Evolutionary conservation across 257 asterid species (phyloP), one percentile per base, ranked within the genome.

Genomic region (Nyctanthes arbortristis): DNA sequence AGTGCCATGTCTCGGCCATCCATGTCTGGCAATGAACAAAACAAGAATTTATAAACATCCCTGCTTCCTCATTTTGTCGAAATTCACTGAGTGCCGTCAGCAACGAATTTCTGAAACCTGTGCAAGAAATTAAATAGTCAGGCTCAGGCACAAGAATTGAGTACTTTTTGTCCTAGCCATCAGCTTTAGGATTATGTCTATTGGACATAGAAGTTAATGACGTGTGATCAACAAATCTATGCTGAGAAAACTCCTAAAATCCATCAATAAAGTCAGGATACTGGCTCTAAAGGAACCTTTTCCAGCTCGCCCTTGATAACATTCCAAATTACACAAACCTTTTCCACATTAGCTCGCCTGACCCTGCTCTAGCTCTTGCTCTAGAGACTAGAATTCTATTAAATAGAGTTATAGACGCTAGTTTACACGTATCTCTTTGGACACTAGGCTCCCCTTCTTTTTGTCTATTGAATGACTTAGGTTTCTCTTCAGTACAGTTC

Each of bases 1-100:
- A 87, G 81, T 93, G 97, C 97, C 98, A 93, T 61, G 95, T 90
- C 78, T 80, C 85, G 34, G 90, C 52, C 34, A 66, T 83, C 97
- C 95, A 86, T 65, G 95, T 90, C 78, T 93, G 96, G 82, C 97
- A 93, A 78, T 93, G 98, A 68, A 63, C 47, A 69, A 85, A 93
- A 77, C 98, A 93, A 63, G 98, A 93, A 80, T 88, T 79, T 74
- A 93, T 77, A 67, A 90, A 93, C 84, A 90, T 61, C 16, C 98
- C 97, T 56, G 75, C 76, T 73, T 87, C 84, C 45, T 65, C 72
- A 13, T 70, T 88, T 79, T 85, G 64, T 72, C 77, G 81, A 77
- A 90, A 79, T 63, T 75, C 81, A 13, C 71, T 16, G 1, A 93
- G 87, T 10, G 79, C 73, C 72, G 73, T 80, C 37, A 93, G 88